Conservation (phyloP, 495 filamentous ascomycete species). For the Geopyxis carbonaria region DNA sequence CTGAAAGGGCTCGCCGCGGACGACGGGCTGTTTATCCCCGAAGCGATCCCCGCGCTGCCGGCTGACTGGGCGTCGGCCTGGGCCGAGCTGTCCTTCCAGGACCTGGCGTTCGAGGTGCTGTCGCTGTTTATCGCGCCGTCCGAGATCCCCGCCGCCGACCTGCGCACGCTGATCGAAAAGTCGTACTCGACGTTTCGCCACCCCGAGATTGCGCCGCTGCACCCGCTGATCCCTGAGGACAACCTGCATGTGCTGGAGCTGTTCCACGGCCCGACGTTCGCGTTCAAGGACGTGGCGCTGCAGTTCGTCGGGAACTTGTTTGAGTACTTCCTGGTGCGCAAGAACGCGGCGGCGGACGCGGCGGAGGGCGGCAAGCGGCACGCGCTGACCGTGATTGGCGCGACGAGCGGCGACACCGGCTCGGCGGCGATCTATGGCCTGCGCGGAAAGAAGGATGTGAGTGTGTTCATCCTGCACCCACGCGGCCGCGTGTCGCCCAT, state of each 20-base stretch:
- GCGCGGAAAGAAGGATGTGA: conserved; percentile 89
- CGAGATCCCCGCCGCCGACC: conserved; percentile 66
- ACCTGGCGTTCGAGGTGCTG: conserved; percentile 60
- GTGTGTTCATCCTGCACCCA: conserved; percentile 76
- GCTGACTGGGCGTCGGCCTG: conserved; percentile 49
- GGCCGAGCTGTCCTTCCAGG: conserved; percentile 57
- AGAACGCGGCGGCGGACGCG: conserved; percentile 38
- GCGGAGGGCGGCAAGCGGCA: conserved; percentile 37
- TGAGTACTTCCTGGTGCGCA: conserved; percentile 78
- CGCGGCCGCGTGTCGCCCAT: conserved; percentile 68
- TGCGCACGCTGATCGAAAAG: conserved; percentile 60
- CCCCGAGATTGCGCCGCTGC: conserved; percentile 48
- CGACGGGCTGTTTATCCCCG: conserved; percentile 77
- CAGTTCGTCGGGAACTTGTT: conserved; percentile 91
- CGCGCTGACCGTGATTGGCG: conserved; percentile 78
- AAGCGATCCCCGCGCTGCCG: conserved; percentile 53
- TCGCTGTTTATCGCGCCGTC: conserved; percentile 61
- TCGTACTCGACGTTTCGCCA: conserved; percentile 79
- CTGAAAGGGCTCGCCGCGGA: conserved; percentile 80
- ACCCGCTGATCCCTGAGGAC: conserved; percentile 45
- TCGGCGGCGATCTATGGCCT: conserved; percentile 95
- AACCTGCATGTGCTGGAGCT: conserved; percentile 77
- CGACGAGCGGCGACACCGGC: conserved; percentile 87
- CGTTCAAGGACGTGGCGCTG: conserved; percentile 85
- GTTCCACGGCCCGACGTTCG: conserved; percentile 92